Evolutionary conservation across 345 rosid genomes (phyloP), one percentile per base, ranked within the genome.

Genomic region (Linum trigynum): DNA sequence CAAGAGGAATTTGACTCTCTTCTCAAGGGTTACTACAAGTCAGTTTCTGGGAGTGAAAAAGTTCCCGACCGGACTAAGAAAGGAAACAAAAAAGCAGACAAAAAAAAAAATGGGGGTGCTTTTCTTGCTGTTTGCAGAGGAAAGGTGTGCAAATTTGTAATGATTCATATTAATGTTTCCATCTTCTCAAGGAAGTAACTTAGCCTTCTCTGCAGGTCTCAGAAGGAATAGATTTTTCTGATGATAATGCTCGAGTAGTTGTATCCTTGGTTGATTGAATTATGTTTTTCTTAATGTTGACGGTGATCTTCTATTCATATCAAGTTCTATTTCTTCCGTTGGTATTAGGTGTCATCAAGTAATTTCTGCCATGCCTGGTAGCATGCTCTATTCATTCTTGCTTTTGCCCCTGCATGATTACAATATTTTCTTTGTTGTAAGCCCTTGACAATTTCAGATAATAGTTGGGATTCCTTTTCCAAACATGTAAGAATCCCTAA

Each of bases 391-490:
- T 43, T 40, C 59, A 40, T 36, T 53, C 9, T 65, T 65, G 51
- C 38, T 48, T 63, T 58, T 68, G 53, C 16, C 2, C 55, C 43
- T 23, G 12, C 59, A 55, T 71, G 71, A 56, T 41, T 32, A 14
- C 66, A 63, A 23, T 55, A 39, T 59, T 41, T 62, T 64, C 7
- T 48, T 12, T 36, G 63, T 23, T 23, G 32, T 23, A 23, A 23
- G 55, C 65, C 69, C 91, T 85, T 86, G 80, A 87, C 85, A 66
- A 51, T 73, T 66, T 39, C 78, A 94, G 97, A 88, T 94, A 75
- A 79, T 85, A 67, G 89, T 94, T 73, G 99, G 99, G 72, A 90
- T 94, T 72, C 99, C 99, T 59, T 94, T 90, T 78, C 99, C 99
- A 71, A 94, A 90, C 78, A 72, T 84, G 99, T 94, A 80, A 76